Percentiles rank a stretch among this genome's conserved stretches.
These are phyloP conservation scores for Curvularia eragrostidis DNA, from an alignment of 2,329 filamentous ascomycete genomes.

Conservation along the genomic window DNA sequence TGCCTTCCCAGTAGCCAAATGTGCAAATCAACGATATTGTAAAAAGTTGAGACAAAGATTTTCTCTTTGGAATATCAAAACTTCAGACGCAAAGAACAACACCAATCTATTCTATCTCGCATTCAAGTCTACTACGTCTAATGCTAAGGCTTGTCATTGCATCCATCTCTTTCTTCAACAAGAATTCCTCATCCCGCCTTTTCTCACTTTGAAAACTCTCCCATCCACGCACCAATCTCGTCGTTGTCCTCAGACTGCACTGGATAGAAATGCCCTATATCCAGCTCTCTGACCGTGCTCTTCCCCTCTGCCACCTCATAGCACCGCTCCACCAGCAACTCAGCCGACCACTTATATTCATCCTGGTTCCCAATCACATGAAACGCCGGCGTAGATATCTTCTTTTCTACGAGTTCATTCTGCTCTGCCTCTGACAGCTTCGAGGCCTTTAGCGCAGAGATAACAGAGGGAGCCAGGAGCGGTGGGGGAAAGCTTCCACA, in stretches of 20 bases:
- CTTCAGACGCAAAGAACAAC: neutral
- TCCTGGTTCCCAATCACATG: constrained; percentile 45
- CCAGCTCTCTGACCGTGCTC: constrained; percentile 34
- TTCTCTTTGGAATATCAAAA: neutral
- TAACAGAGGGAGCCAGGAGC: constrained; percentile 28
- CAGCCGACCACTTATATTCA: constrained; percentile 45
- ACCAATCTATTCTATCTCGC: neutral
- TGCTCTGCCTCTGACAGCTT: constrained; percentile 15
- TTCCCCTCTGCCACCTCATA: constrained; percentile 36
- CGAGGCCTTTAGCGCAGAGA: constrained; percentile 14
- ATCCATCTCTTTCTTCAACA: constrained; percentile 21
- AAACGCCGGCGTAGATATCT: constrained; percentile 39
- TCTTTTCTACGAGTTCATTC: constrained; percentile 18
- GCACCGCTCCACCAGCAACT: constrained; percentile 37
- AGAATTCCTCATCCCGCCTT: constrained; percentile 28
- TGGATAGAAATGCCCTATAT: constrained; percentile 50
- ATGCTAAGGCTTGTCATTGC: neutral
- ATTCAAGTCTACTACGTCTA: neutral
- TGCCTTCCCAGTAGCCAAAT: neutral
- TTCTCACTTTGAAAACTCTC: constrained; percentile 8
- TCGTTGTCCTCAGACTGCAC: constrained; percentile 40
- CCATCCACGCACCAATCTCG: constrained; percentile 36
- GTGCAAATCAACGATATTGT: neutral
- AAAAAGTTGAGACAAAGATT: neutral
- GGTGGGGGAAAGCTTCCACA: constrained; percentile 42